Evolutionary conservation across 805 yeast genomes (phyloP).

Genomic region (Saturnispora galanensis): DNA sequence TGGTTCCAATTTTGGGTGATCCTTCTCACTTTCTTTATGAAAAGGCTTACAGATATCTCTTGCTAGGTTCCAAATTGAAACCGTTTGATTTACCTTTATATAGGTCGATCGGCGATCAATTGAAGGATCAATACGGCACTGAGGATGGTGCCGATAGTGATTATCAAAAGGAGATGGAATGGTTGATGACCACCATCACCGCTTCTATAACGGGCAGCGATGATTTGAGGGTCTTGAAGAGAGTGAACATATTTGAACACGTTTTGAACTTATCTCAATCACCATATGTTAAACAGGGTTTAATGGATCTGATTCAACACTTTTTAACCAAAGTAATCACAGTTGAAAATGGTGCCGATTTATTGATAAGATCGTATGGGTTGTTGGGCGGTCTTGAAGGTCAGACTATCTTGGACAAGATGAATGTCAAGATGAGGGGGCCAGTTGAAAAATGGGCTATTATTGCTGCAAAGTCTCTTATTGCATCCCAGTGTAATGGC

Average conservation of each 20-base stretch:
- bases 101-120: conserved; percentile 27
- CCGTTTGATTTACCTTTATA: conserved; percentile 37
- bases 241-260: conserved; percentile 59
- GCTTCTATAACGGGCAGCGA: conserved; percentile 35
- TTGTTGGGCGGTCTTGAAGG: conserved; percentile 32
- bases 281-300: conserved; percentile 35
- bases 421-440: conserved; percentile 6
- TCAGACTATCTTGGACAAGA: not conserved
- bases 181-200: conserved; percentile 50
- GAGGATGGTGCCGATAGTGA: conserved; percentile 31
- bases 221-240: conserved; percentile 47
- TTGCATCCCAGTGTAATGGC: conserved; percentile 27
- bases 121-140: conserved; percentile 19
- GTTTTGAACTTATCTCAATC: conserved; percentile 42
- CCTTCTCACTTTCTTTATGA: conserved; percentile 75
- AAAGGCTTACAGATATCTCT: conserved; percentile 53
- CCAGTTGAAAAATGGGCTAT: not conserved
- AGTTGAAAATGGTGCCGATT: conserved; percentile 49
- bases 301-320: conserved; percentile 32
- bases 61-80: conserved; percentile 41
- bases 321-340: conserved; percentile 39
- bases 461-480: conserved; percentile 30
- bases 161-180: conserved; percentile 48
- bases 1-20: conserved; percentile 47
- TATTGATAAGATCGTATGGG: conserved; percentile 51